Conservation (phyloP, 2,329 filamentous ascomycete genomes). For the Chrysoporthe puriensis region DNA sequence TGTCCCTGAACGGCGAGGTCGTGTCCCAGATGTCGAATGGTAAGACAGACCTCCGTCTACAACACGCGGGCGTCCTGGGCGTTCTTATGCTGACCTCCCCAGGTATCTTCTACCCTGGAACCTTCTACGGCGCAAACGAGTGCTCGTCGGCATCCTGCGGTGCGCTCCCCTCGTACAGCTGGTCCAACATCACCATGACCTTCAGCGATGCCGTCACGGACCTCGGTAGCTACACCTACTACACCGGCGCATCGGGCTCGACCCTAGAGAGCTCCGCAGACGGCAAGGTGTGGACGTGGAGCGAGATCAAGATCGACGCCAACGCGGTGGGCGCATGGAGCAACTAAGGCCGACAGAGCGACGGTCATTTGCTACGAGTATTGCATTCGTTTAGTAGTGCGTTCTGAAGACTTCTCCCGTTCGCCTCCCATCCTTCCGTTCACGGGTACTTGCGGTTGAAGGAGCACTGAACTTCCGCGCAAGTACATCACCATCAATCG, state of each 20-base stretch:
- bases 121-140: neutral
- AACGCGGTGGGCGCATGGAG: neutral
- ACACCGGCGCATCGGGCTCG: neutral
- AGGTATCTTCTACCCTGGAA: slow-evolving; percentile 23
- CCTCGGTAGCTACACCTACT: neutral
- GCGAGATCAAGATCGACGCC: neutral
- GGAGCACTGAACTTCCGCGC: too few species aligned
- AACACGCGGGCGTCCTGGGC: too few species aligned
- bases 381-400: too few species aligned
- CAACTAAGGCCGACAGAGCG: neutral
- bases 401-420: too few species aligned
- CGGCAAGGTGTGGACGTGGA: slow-evolving; percentile 2
- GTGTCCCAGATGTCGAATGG: slow-evolving; percentile 25
- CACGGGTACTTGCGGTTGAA: too few species aligned
- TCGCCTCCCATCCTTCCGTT: too few species aligned
- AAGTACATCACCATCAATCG: too few species aligned
- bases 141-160: slow-evolving; percentile 3
- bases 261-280: neutral
- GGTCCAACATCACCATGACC: too few species aligned
- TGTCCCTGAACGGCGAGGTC: slow-evolving; percentile 22
- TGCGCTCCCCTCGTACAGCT: too few species aligned
- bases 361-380: too few species aligned
- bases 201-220: too few species aligned
- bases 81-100: slow-evolving; percentile 7
- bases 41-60: neutral